Base-by-base conservation (phyloP, 2,329 filamentous ascomycete genomes). In the Aspergillus fumigatiaffinis region DNA sequence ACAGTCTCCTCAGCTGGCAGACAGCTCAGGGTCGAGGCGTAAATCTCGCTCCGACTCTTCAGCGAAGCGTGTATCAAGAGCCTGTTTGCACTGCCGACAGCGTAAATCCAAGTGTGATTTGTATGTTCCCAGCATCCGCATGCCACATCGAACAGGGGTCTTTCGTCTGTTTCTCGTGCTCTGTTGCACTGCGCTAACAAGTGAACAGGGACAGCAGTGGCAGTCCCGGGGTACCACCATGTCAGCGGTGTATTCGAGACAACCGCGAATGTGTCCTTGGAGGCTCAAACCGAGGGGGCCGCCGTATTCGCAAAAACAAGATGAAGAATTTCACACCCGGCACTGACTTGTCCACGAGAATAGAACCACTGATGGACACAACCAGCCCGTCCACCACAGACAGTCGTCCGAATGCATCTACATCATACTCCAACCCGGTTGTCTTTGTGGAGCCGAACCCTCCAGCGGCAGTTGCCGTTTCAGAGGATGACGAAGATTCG, bases 251-350 rank as follows among this genome's bases (percentile, higher is more conserved):
- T 70, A 79, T 82, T 60, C 79, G 80, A 63, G 82, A 85, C 60
- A 76, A 78, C 56, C 80, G 82, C 53, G 82, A 85, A 59, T 86
- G 84, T 67, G 77, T 86, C 10, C 77, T 86, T 21, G 83, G 82
- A 7, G 80, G 80, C 48, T 84, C 82, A 50, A 85, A 85, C 65
- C 80, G 83, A 54, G 84, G 84, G 49, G 84, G 84, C 14, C 77
- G 82, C 55, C 78, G 84, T 50, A 79, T 85, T 56, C 79, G 83
- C 53, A 84, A 82, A 65, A 82, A 82, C 66, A 77, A 73, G 60
- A 71, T 73, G 50, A 71, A 73, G 52, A 68, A 70, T 41, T 68
- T 73, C 46, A 71, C 70, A 1, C 68, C 70, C 1, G 60, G 65
- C 29, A 58, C 58, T 21, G 67, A 62, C 48, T 35, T 61, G 7